Base-by-base conservation (phyloP, 768 basidiomycete genomes). In the Mrakia frigida region DNA sequence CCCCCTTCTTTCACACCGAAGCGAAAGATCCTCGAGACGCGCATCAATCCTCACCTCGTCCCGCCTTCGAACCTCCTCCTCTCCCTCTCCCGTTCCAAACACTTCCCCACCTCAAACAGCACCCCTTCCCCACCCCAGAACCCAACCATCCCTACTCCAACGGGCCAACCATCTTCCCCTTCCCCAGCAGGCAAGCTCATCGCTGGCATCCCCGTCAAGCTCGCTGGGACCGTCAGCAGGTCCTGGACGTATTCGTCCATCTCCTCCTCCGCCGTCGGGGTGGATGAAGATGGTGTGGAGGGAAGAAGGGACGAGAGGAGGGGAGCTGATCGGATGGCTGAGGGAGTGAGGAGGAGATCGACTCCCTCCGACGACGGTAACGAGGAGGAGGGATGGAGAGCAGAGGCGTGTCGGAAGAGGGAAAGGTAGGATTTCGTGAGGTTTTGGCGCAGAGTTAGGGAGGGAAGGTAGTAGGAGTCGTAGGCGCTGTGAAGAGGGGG, bases 391-490 rank as follows among this genome's bases (percentile, higher is more conserved):
- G 37, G 69, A 7, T 59, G 52, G 59, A 50, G 35, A 59, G 41
- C 86, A 85, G 65, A 87, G 3, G 87, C 85, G 2, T 87, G 82
- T 0, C 85, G 84, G 84, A 98, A 94, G 50, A 90, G 87, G 9
- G 73, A 52, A 33, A 74, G 61, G 43, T 73, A 74, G 13, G 77
- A 74, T 16, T 86, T 80, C 76, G 88, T 87, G 71, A 99, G 85
- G 11, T 87, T 84, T 70, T 87, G 86, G 1, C 96, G 89, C 14
- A 98, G 88, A 43, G 89, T 87, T 78, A 93, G 91, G 0, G 96
- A 95, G 85, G 96, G 93, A 7, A 98, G 86, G 82, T 94, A 99
- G 83, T 96, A 98, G 81, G 96, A 98, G 84, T 98, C 91, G 81
- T 94, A 98, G n/a, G 94, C 94, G 75, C 94, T 98, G 80, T 10